A percentile compares a stretch with the other conserved stretches of the same genome.
Conservation (phyloP, 805 yeast species). For the Maudiozyma turicensis region DNA sequence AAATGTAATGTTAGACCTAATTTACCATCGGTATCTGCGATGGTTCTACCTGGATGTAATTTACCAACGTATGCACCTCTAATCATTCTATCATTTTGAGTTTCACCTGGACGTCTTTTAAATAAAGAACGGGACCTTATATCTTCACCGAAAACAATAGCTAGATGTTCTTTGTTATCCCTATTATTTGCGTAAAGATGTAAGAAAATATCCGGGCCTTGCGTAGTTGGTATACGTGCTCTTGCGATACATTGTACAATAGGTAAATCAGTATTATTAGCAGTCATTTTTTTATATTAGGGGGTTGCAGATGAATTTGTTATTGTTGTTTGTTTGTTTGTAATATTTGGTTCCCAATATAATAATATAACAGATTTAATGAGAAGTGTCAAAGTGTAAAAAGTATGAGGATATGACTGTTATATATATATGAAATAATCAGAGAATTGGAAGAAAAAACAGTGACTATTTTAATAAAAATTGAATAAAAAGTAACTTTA, state of each 20-base stretch:
- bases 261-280: constrained; percentile 39
- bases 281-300: constrained; percentile 3
- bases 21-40: constrained; percentile 53
- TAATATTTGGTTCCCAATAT: no score
- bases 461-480: no score
- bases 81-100: constrained; percentile 94
- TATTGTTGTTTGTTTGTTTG: no score
- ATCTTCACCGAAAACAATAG: constrained; percentile 92
- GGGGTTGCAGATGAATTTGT: no score
- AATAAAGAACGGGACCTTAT: constrained; percentile 71
- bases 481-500: no score
- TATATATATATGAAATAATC: no score
- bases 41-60: constrained; percentile 72
- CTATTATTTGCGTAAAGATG: constrained; percentile 80
- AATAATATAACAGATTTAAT: no score
- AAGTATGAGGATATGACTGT: no score
- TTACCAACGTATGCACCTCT: constrained; percentile 94
- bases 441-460: no score
- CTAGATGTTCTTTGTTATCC: constrained; percentile 90
- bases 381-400: no score
- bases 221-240: constrained; percentile 93
- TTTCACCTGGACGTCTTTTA: constrained; percentile 51
- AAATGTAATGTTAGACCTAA: constrained; percentile 33
- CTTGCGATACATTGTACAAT: constrained; percentile 79
- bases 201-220: constrained; percentile 86